Percentiles rank a stretch among this genome's conserved stretches.
Evolutionary conservation across 345 rosid species (phyloP).

Genomic region (Syzygium aqueum): DNA sequence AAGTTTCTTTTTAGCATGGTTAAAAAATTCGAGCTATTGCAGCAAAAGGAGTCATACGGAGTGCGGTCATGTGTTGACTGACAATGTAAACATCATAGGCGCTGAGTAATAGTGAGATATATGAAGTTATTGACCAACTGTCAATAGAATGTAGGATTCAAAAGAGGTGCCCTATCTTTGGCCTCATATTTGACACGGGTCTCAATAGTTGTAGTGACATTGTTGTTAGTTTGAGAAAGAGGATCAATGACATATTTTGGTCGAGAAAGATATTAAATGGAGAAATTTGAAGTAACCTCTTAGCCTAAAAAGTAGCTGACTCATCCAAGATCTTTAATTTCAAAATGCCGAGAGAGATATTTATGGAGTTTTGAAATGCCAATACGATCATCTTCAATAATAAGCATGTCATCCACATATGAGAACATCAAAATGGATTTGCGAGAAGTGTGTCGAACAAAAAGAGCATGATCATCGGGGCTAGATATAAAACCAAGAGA

Average conservation of each 20-base stretch:
- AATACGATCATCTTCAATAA: background rate
- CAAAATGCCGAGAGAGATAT: background rate
- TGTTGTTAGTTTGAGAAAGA: background rate
- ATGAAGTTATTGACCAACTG: background rate
- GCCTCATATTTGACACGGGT: background rate
- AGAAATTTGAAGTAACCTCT: background rate
- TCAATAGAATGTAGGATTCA: background rate
- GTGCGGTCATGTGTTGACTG: background rate
- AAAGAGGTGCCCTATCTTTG: background rate
- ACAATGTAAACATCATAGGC: background rate
- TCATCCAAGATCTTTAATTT: background rate
- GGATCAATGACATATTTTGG: background rate
- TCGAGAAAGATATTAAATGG: background rate
- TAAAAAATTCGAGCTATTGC: background rate
- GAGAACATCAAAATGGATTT: background rate
- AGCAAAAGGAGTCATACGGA: background rate
- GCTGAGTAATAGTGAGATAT: background rate
- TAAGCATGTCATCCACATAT: background rate
- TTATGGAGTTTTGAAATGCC: background rate
- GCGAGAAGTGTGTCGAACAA: background rate
- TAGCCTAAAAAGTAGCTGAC: background rate
- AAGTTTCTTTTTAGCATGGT: background rate
- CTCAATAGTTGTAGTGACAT: background rate
- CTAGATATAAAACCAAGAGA: background rate
- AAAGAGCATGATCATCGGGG: background rate